A percentile compares a stretch with the other conserved stretches of the same genome.
These are phyloP conservation scores for Tetracladium maxilliforme DNA, from an alignment of 2,329 filamentous ascomycete genomes.

Conservation along the genomic window DNA sequence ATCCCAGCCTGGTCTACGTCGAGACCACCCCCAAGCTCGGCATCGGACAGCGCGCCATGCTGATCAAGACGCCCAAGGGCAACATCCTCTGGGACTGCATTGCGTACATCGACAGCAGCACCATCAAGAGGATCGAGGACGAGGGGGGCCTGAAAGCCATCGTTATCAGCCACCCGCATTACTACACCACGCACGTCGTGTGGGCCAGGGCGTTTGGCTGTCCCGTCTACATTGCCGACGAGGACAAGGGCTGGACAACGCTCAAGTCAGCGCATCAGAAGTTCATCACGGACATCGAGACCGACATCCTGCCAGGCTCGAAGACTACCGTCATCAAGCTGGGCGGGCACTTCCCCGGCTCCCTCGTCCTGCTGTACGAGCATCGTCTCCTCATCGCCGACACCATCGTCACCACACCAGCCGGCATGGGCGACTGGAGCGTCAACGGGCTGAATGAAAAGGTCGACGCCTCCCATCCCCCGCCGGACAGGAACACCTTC, in stretches of 20 bases:
- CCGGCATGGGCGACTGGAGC: slow-evolving; percentile 32
- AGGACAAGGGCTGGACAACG: slow-evolving; percentile 52
- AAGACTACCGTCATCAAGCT: slow-evolving; percentile 46
- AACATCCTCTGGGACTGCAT: slow-evolving; percentile 75
- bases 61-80: slow-evolving; percentile 48
- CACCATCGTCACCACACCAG: slow-evolving; percentile 57
- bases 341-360: slow-evolving; percentile 71
- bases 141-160: slow-evolving; percentile 58
- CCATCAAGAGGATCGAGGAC: slow-evolving; percentile 36
- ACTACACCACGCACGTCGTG: slow-evolving; percentile 61
- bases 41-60: slow-evolving; percentile 61
- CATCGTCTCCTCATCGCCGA: slow-evolving; percentile 59
- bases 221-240: slow-evolving; percentile 50
- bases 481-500: slow-evolving; percentile 35
- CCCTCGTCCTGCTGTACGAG: slow-evolving; percentile 48
- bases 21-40: slow-evolving; percentile 42
- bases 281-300: slow-evolving; percentile 28
- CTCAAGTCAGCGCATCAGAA: slow-evolving; percentile 23
- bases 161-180: slow-evolving; percentile 69
- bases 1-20: slow-evolving; percentile 30
- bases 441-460: slow-evolving; percentile 22
- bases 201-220: slow-evolving; percentile 59
- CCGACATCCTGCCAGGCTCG: no score
- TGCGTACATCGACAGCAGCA: slow-evolving; percentile 51
- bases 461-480: slow-evolving; percentile 19